Evolutionary conservation across 2,329 filamentous ascomycete species (phyloP).

Genomic region (Harringtonia lauricola): DNA sequence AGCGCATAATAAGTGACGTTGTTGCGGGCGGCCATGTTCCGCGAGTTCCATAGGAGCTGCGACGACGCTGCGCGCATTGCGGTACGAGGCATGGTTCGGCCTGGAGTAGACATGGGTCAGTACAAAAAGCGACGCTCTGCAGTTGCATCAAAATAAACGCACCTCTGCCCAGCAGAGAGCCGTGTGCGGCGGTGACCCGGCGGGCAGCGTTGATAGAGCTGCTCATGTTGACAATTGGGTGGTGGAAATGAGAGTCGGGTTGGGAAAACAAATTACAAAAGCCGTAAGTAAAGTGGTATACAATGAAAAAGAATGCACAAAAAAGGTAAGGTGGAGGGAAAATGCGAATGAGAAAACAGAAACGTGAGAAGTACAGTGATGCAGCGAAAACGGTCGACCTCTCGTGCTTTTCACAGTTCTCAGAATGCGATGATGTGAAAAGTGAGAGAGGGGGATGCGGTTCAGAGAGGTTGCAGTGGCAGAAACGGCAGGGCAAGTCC

Average conservation of each 20-base stretch:
- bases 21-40: conserved; percentile 31
- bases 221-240: conserved; percentile 35
- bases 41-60: conserved; percentile 34
- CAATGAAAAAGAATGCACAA: neutral
- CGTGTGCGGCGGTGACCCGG: conserved; percentile 37
- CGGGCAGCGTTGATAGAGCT: conserved; percentile 44
- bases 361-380: no score
- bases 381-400: neutral
- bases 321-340: neutral
- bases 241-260: neutral
- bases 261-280: neutral
- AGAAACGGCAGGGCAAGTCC: no score
- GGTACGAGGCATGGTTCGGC: conserved; percentile 32
- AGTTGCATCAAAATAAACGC: conserved; percentile 8
- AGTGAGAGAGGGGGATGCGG: no score
- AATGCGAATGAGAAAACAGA: no score
- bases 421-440: no score
- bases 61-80: conserved; percentile 34
- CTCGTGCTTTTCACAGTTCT: neutral
- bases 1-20: conserved; percentile 42
- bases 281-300: neutral
- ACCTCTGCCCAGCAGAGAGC: conserved; percentile 40
- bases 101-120: conserved; percentile 17
- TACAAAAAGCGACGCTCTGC: neutral
- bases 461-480: no score